Base-by-base conservation (phyloP, 2,329 filamentous ascomycete genomes). In the Escovopsis weberi region DNA sequence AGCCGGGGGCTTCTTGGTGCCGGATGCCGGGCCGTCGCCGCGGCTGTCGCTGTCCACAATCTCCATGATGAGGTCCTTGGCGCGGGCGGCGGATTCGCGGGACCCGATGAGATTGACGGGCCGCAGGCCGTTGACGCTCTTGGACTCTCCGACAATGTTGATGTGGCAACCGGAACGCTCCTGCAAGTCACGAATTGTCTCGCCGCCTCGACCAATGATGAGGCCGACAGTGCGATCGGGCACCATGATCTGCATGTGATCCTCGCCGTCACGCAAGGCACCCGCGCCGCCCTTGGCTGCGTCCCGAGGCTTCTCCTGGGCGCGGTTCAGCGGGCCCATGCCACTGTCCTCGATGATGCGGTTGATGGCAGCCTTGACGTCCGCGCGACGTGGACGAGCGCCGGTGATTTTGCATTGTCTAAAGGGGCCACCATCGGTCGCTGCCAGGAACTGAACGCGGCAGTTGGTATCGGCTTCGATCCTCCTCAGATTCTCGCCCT, bases 151-250 rank as follows among this genome's bases (percentile, higher is more conserved):
- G 35, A 94, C 85, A 55, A 94, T 94, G 61, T 94, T 94, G 59
- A 94, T 86, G 60, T 94, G 88, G 59, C 87, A 94, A n/a, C 84
- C 85, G 53, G 84, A 91, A 48, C 85, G 75, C 60, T 94, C 87
- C 63, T 94, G 88, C 23, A 94, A 70, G 58, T 94, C 87, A 55
- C 86, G 80, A 54, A 94, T 94, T 1, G 87, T 94, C 64, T 94
- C 87, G 45, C 87, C 87, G 35, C 85, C 85, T 51, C 87, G 82
- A n/a, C 87, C 87, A 56, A 94, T 94, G 53, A 94, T 94, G 38
- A 94, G 69, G 41, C 87, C 87, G 46, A 94, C 87, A 8, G 87
- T 94, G 54, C 86, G 81, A 63, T 94, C 87, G 38, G 87, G 87
- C 15, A 94, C 87, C 84, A 94, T 91, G 54, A 94, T 93, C 62